These are phyloP conservation scores for Entophlyctis luteolus DNA, from an alignment of 192 early-diverging fungal species.

Conservation along the genomic window DNA sequence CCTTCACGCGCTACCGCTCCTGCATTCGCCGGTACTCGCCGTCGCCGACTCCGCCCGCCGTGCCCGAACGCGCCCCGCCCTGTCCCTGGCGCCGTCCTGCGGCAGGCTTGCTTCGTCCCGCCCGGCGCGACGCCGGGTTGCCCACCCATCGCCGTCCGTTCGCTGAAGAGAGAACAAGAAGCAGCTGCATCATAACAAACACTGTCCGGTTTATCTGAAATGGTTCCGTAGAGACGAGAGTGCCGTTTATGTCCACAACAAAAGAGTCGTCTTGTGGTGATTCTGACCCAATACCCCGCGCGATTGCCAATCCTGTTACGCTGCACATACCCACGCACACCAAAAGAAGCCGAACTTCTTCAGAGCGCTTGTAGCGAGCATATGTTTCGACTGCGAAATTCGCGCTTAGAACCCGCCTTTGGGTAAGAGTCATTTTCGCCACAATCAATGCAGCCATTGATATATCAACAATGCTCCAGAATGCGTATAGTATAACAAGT, in stretches of 20 bases:
- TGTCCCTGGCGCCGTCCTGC: background rate
- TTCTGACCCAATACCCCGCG: background rate
- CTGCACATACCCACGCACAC: conserved; percentile 14
- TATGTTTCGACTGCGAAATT: conserved; percentile 24
- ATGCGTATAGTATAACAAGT: conserved; percentile 7
- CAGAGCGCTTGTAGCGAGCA: conserved; percentile 2
- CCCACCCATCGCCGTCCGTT: too few relatives aligned
- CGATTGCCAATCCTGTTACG: conserved; percentile 8
- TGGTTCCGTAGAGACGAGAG: too few relatives aligned
- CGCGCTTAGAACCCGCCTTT: background rate
- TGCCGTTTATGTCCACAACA: too few relatives aligned
- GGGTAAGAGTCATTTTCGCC: conserved; percentile 1
- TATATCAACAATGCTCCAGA: conserved; percentile 10
- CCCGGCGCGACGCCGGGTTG: background rate
- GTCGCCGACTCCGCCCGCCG: background rate
- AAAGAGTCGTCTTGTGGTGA: background rate
- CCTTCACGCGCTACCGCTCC: too few relatives aligned
- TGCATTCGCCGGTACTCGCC: too few relatives aligned
- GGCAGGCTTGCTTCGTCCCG: background rate
- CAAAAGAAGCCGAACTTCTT: conserved; percentile 14
- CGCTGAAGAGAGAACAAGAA: conserved; percentile 9
- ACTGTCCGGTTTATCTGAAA: conserved; percentile 5
- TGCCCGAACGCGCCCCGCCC: background rate
- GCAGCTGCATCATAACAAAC: conserved; percentile 18
- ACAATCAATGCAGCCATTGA: conserved; percentile 1